Conservation (phyloP, 2,329 filamentous ascomycete species). For the Aureobasidium sp. region DNA sequence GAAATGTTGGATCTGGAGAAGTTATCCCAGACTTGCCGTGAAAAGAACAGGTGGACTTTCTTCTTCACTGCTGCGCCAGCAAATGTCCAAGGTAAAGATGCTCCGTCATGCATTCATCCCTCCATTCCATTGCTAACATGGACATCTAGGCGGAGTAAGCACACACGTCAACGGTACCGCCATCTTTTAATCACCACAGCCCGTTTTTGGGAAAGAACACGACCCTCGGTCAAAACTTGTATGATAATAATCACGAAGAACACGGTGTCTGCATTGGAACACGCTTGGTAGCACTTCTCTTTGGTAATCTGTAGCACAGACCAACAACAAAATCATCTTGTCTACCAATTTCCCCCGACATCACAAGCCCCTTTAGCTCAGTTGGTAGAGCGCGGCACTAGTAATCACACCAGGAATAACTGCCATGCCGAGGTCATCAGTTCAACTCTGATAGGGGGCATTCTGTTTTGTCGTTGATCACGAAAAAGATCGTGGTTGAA, state of each 20-base stretch:
- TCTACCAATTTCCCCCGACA: background rate
- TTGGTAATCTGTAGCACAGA: too few relatives aligned
- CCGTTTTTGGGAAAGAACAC: too few relatives aligned
- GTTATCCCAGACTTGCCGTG: slow-evolving; percentile 11
- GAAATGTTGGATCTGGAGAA: slow-evolving; percentile 49
- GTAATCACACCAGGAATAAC: background rate
- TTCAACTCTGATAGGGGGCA: slow-evolving; percentile 9
- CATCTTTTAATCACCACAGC: slow-evolving; percentile 20
- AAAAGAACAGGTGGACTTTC: slow-evolving; percentile 15
- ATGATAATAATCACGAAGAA: too few relatives aligned
- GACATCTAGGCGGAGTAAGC: slow-evolving; percentile 27
- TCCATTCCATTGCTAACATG: slow-evolving; percentile 2
- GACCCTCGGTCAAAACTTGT: too few relatives aligned
- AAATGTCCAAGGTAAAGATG: slow-evolving; percentile 44
- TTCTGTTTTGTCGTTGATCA: background rate
- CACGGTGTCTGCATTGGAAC: too few relatives aligned
- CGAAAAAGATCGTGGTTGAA: background rate
- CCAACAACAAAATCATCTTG: background rate
- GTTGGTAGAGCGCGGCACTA: slow-evolving; percentile 10
- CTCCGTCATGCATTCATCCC: background rate
- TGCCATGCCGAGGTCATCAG: slow-evolving; percentile 6
- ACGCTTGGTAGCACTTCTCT: background rate
- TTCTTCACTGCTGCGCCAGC: slow-evolving; percentile 52
- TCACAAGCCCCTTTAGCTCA: slow-evolving; percentile 8
- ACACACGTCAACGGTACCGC: slow-evolving; percentile 37